phyloP scores from a whole-genome alignment of 805 yeast species.

The Hyphopichia homilentoma region DNA sequence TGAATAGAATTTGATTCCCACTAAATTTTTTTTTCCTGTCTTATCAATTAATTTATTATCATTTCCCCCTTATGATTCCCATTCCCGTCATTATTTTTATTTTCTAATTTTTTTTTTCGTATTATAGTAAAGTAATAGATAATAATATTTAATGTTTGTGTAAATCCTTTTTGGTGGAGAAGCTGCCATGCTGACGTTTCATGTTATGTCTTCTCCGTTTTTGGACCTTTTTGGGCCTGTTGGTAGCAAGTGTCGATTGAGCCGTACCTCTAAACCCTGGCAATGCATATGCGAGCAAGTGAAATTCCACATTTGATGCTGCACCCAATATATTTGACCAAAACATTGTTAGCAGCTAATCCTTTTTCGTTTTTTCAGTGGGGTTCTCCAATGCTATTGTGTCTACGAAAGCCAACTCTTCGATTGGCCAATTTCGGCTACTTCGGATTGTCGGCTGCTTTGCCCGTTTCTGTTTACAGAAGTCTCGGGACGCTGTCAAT shows the following conservation, averaged over 20 bases:
- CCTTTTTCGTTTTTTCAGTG: too few species aligned
- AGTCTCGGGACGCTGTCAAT: background rate
- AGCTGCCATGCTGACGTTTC: too few species aligned
- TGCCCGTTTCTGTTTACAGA: background rate
- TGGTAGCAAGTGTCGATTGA: too few species aligned
- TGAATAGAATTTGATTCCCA: slow-evolving; percentile 3
- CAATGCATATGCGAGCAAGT: background rate
- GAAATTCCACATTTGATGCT: background rate
- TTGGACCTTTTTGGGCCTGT: too few species aligned
- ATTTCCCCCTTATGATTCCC: slow-evolving; percentile 10
- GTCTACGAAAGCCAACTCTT: too few species aligned
- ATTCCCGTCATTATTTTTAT: slow-evolving; percentile 18
- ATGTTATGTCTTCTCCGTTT: too few species aligned
- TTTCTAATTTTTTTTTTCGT: slow-evolving; percentile 21
- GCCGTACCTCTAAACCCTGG: background rate
- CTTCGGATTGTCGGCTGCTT: too few species aligned
- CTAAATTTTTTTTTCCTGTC: slow-evolving; percentile 3
- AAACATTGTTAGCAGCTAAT: background rate
- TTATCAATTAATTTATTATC: background rate
- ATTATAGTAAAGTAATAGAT: slow-evolving; percentile 26
- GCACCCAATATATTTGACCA: too few species aligned
- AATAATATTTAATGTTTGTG: slow-evolving; percentile 14
- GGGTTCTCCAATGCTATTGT: too few species aligned
- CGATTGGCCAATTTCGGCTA: too few species aligned
- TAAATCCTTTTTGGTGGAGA: background rate